phyloP scores from a whole-genome alignment of 345 rosid genomes.

The Lepidium didymum region DNA sequence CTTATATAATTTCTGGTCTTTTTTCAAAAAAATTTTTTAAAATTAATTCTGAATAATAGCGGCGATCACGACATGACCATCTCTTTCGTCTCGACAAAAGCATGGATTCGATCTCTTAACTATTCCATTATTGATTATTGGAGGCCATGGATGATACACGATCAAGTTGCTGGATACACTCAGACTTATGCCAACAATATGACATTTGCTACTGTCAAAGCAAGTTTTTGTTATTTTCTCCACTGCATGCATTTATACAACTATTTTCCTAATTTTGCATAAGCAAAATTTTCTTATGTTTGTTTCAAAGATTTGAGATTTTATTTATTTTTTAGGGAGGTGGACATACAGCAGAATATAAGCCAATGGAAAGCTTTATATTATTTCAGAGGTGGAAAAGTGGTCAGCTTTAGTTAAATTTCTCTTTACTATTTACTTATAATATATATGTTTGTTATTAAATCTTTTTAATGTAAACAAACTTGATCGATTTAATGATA shows the following conservation, averaged over 20 bases:
- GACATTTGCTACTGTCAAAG: conserved; percentile 70
- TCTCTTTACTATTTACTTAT: too few relatives aligned
- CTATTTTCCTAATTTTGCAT: background rate
- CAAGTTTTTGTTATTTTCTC: background rate
- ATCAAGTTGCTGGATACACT: conserved; percentile 50
- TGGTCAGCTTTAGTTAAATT: too few relatives aligned
- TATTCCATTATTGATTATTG: conserved; percentile 48
- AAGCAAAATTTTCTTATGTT: background rate
- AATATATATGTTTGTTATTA: too few relatives aligned
- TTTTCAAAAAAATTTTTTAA: background rate
- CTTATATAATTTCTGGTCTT: background rate
- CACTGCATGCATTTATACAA: too few relatives aligned
- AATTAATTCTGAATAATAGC: conserved; percentile 8
- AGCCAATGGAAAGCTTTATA: conserved; percentile 35
- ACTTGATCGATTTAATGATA: too few relatives aligned
- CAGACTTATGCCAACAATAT: conserved; percentile 46
- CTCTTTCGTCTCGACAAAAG: conserved; percentile 44
- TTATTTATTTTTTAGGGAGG: conserved; percentile 37
- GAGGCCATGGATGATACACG: conserved; percentile 43
- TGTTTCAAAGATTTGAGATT: background rate
- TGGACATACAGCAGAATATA: conserved; percentile 45
- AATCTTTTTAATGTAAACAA: too few relatives aligned
- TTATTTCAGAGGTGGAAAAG: conserved; percentile 27
- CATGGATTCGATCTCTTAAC: conserved; percentile 45
- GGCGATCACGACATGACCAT: conserved; percentile 52